Conservation (phyloP, 2,329 filamentous ascomycete species). For the Pestalotiopsis sp. region DNA sequence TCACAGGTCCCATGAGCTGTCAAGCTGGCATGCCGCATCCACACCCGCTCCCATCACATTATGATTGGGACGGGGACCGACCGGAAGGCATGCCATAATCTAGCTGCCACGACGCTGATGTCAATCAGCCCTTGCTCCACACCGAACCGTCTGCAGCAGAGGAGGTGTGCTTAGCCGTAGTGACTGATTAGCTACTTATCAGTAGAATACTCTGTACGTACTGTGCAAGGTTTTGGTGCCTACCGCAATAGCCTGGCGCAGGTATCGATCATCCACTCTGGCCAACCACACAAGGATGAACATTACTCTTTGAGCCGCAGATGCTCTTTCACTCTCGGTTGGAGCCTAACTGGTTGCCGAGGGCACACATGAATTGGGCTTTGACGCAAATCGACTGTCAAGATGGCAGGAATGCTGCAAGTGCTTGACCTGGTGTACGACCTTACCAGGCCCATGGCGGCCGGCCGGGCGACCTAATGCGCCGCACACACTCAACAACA, state of each 20-base stretch:
- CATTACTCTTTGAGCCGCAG: conserved; percentile 8
- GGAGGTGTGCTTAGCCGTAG: not conserved
- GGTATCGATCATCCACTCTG: not conserved
- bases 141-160: not conserved
- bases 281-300: not conserved
- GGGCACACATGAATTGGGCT: conserved; percentile 11
- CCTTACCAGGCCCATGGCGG: not conserved
- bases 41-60: not conserved
- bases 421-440: not conserved
- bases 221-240: not conserved
- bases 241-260: not conserved
- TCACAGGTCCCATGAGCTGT: not conserved
- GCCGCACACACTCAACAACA: not conserved
- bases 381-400: conserved; percentile 6
- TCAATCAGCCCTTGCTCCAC: conserved; percentile 9
- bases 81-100: not conserved
- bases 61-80: conserved; percentile 5
- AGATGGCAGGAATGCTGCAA: conserved; percentile 12
- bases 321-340: not conserved
- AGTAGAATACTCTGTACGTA: not conserved
- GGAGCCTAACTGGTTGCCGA: conserved; percentile 9
- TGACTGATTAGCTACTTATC: not conserved
- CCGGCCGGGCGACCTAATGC: not conserved
- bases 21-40: not conserved
- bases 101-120: conserved; percentile 2